These are phyloP conservation scores for Fraxinus xanthoxyloides DNA, from an alignment of 305 asterid genomes.

Conservation along the genomic window DNA sequence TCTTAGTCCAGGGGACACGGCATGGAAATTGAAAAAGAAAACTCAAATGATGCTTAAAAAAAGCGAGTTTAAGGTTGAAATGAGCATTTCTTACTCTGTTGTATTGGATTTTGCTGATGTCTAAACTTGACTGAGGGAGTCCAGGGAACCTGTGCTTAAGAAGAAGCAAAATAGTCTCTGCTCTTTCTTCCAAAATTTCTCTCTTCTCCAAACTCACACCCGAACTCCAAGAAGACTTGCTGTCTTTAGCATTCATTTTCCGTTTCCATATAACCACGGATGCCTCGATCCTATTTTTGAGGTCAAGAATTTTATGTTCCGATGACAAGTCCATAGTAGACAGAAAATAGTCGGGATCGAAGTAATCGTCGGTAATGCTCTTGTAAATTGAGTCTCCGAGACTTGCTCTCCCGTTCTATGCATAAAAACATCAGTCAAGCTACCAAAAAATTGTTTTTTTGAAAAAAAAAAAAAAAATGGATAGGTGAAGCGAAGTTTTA, in stretches of 20 bases:
- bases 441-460: background rate
- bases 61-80: background rate
- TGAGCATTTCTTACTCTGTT: slow-evolving; percentile 44
- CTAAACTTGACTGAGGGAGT: slow-evolving; percentile 61
- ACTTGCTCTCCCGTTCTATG: slow-evolving; percentile 72
- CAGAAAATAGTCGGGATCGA: slow-evolving; percentile 62
- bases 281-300: slow-evolving; percentile 67
- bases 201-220: slow-evolving; percentile 62
- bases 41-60: background rate
- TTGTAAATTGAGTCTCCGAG: slow-evolving; percentile 64
- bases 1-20: background rate
- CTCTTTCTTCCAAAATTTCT: slow-evolving; percentile 66
- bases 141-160: slow-evolving; percentile 73
- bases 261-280: slow-evolving; percentile 68
- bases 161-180: slow-evolving; percentile 58
- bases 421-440: background rate
- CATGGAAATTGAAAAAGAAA: background rate
- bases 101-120: slow-evolving; percentile 62
- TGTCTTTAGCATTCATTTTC: slow-evolving; percentile 59
- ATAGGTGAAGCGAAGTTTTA: background rate
- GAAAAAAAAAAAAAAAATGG: background rate
- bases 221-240: slow-evolving; percentile 71
- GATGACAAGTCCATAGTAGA: slow-evolving; percentile 53
- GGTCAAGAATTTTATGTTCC: slow-evolving; percentile 68
- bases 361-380: slow-evolving; percentile 64